Evolutionary conservation across 73 alveolate species (phyloP), one percentile per base, ranked within the genome.

Genomic region (Effrenium voratum): DNA sequence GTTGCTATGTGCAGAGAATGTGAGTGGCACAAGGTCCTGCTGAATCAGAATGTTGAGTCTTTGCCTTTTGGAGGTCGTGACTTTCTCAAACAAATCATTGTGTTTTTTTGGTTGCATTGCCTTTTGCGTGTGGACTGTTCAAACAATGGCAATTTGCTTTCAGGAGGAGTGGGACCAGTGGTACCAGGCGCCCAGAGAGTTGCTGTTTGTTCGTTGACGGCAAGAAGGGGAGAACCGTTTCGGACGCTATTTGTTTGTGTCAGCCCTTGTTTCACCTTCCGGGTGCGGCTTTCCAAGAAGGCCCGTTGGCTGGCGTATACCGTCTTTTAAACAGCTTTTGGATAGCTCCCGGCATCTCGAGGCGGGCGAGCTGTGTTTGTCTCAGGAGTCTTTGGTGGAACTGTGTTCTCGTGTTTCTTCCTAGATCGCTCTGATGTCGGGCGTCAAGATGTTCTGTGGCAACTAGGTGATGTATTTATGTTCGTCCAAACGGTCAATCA

Each of bases 81-180:
- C 82, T 49, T 5, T 15, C 26, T 52, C 50, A 5, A 76, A 36
- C 52, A 32, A 90, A 76, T 75, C 66, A 4, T 90, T n/a, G n/a
- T n/a, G n/a, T n/a, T n/a, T n/a, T n/a, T n/a, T n/a, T n/a, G n/a
- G n/a, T n/a, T n/a, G n/a, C n/a, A n/a, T n/a, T n/a, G n/a, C n/a
- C n/a, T n/a, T n/a, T n/a, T n/a, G n/a, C n/a, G n/a, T n/a, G n/a
- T n/a, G n/a, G n/a, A n/a, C n/a, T n/a, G n/a, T n/a, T n/a, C n/a
- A n/a, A n/a, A n/a, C n/a, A n/a, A n/a, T n/a, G n/a, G n/a, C n/a
- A n/a, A n/a, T n/a, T n/a, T n/a, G 97, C 88, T 68, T 87, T 24
- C 88, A 90, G 22, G 88, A 90, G 28, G 97, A 90, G 88, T 90
- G 97, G 97, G 97, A 90, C 57, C 88, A 68, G 47, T 90, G 97